Conservation (phyloP, 371 early-diverging fungal genomes). For the Massospora cicadina region DNA sequence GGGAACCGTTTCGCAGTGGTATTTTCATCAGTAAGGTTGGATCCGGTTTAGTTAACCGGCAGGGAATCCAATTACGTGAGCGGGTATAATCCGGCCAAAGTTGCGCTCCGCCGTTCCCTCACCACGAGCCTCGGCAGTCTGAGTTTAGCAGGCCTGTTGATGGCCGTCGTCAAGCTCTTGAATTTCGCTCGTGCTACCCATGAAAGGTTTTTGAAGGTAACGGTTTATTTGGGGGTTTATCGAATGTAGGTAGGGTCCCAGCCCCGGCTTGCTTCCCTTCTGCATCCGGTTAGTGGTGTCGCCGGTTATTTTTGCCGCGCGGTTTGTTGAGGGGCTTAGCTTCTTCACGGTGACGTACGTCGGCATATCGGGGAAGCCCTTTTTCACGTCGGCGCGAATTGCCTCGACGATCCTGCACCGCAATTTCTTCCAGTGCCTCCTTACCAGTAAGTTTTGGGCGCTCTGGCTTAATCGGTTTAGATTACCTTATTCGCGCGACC, state of each 20-base stretch:
- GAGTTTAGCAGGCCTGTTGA: neutral
- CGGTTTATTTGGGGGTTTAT: neutral
- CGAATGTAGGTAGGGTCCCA: neutral
- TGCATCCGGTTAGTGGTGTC: neutral
- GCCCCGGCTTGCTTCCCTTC: neutral
- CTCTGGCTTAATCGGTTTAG: neutral
- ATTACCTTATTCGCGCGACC: slow-evolving; percentile 2
- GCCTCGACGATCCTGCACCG: neutral
- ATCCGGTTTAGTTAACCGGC: neutral
- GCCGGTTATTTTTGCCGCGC: slow-evolving; percentile 1
- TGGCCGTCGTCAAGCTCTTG: neutral
- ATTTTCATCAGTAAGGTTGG: slow-evolving; percentile 5
- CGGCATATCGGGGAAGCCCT: slow-evolving; percentile 9
- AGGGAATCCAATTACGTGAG: neutral
- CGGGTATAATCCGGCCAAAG: slow-evolving; percentile 1
- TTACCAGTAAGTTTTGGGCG: neutral
- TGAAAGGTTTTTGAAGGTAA: neutral
- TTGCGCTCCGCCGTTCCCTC: neutral
- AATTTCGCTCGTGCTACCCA: neutral
- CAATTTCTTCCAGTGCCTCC: neutral
- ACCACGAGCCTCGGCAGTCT: slow-evolving; percentile 6
- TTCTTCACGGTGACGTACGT: slow-evolving; percentile 9
- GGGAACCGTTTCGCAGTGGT: slow-evolving; percentile 11
- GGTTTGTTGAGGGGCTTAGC: slow-evolving; percentile 3
- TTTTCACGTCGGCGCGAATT: neutral